Evolutionary conservation across 1,284 basidiomycete genomes (phyloP).

Genomic region (Ustilago vetiveriae): DNA sequence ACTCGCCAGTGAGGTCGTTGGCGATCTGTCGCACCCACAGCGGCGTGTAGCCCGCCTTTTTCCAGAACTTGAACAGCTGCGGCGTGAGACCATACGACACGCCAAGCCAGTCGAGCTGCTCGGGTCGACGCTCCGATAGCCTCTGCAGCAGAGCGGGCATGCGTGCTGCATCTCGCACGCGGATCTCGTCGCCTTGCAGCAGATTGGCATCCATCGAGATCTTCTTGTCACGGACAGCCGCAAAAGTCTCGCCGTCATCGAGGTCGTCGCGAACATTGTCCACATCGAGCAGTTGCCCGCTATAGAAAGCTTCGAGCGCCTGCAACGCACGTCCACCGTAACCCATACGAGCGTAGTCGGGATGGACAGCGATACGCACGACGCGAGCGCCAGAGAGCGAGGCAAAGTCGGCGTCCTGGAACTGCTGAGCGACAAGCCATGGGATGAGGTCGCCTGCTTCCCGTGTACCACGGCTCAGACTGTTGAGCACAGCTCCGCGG

Average conservation of each 20-base stretch:
- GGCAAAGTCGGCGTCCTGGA: constrained; percentile 95
- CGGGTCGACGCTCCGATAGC: constrained; percentile 88
- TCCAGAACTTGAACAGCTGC: constrained; percentile 94
- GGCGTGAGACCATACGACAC: constrained; percentile 95
- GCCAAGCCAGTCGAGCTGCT: constrained; percentile 91
- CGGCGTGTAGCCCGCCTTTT: constrained; percentile 87
- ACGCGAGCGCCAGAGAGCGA: constrained; percentile 85
- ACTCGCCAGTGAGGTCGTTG: constrained; percentile 95
- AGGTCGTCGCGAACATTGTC: constrained; percentile 54
- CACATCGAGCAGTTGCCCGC: constrained; percentile 87
- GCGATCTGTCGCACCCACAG: constrained; percentile 92
- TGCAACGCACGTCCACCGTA: constrained; percentile 93
- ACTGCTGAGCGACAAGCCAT: constrained; percentile 94
- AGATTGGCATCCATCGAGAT: constrained; percentile 35
- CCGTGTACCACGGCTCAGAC: constrained; percentile 79
- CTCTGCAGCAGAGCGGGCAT: constrained; percentile 95
- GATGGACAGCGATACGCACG: constrained; percentile 95
- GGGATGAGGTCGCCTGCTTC: constrained; percentile 97
- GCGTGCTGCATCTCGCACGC: constrained; percentile 77
- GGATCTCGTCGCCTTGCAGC: constrained; percentile 67
- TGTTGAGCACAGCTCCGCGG: constrained; percentile 85
- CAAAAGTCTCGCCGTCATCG: constrained; percentile 49
- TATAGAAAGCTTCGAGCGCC: constrained; percentile 86
- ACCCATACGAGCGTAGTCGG: constrained; percentile 92
- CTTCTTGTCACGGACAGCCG: constrained; percentile 69